phyloP scores from a whole-genome alignment of 257 asterid genomes.

The Linaria vulgaris region DNA sequence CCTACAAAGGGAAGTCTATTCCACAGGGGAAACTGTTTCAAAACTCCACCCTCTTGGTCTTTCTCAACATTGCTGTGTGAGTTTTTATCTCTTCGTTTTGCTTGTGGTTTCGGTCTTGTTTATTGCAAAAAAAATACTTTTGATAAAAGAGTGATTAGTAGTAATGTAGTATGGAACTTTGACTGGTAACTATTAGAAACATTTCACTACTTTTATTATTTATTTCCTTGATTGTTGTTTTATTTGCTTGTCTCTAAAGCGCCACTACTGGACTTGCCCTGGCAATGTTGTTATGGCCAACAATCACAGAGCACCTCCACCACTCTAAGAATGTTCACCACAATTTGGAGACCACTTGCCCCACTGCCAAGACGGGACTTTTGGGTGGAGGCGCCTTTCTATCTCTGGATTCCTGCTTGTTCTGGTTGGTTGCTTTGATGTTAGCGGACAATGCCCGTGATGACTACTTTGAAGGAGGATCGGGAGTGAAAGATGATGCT shows the following conservation, averaged over 20 bases:
- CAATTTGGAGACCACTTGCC: conserved; percentile 65
- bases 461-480: conserved; percentile 73
- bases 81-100: conserved; percentile 26
- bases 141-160: too few species aligned
- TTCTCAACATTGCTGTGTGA: conserved; percentile 75
- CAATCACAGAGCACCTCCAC: conserved; percentile 74
- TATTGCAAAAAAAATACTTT: too few species aligned
- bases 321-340: conserved; percentile 54
- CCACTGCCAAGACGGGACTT: conserved; percentile 97
- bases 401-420: conserved; percentile 75
- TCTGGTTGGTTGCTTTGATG: conserved; percentile 90
- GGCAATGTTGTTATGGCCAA: conserved; percentile 79
- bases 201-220: too few species aligned
- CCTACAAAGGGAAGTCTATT: conserved; percentile 78
- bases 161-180: too few species aligned
- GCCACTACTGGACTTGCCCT: conserved; percentile 68
- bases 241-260: conserved; percentile 34
- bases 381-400: conserved; percentile 98
- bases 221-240: neutral
- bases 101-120: too few species aligned
- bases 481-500: conserved; percentile 31
- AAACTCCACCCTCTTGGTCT: conserved; percentile 55
- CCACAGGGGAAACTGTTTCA: conserved; percentile 62
- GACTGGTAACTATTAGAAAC: too few species aligned
- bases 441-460: conserved; percentile 73